A percentile compares a stretch with the other conserved stretches of the same genome.
phyloP scores from a whole-genome alignment of 768 basidiomycete species.

The Lactarius hatsudake region DNA sequence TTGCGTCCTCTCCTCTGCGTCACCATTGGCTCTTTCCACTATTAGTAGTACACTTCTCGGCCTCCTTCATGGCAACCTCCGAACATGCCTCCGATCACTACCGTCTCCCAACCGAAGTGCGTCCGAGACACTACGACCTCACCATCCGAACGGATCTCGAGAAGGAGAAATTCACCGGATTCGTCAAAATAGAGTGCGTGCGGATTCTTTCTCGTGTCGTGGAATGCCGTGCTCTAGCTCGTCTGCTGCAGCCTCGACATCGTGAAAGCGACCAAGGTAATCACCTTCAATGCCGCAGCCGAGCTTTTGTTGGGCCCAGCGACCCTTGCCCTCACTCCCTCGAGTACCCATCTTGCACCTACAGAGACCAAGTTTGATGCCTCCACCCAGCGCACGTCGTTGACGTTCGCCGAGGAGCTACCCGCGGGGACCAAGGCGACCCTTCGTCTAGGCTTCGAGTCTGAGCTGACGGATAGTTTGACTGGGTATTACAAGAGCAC shows the following conservation, averaged over 20 bases:
- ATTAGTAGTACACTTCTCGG: background rate
- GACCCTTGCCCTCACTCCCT: conserved; percentile 51
- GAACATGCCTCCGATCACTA: conserved; percentile 31
- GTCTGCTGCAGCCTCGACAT: conserved; percentile 56
- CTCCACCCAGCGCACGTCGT: conserved; percentile 61
- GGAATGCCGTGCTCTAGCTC: background rate
- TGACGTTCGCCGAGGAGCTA: conserved; percentile 56
- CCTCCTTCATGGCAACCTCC: conserved; percentile 9
- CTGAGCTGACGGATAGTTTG: conserved; percentile 68
- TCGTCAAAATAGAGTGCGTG: conserved; percentile 65
- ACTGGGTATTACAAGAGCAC: conserved; percentile 78
- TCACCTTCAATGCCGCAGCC: conserved; percentile 61
- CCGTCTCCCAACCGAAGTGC: conserved; percentile 67
- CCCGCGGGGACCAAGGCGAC: conserved; percentile 67
- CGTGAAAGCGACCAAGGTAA: conserved; percentile 52
- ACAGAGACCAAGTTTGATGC: conserved; percentile 51
- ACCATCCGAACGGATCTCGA: conserved; percentile 81
- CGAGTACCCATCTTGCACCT: conserved; percentile 46
- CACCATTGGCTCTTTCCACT: conserved; percentile 22
- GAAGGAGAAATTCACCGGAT: conserved; percentile 68
- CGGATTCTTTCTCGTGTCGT: background rate
- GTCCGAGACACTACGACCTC: conserved; percentile 75
- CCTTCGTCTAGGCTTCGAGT: conserved; percentile 65
- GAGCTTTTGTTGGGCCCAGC: conserved; percentile 57
- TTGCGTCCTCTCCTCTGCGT: background rate